A percentile compares a stretch with the other conserved stretches of the same genome.
Evolutionary conservation across 768 basidiomycete genomes (phyloP).

Genomic region (Fistulinella prunicolor): DNA sequence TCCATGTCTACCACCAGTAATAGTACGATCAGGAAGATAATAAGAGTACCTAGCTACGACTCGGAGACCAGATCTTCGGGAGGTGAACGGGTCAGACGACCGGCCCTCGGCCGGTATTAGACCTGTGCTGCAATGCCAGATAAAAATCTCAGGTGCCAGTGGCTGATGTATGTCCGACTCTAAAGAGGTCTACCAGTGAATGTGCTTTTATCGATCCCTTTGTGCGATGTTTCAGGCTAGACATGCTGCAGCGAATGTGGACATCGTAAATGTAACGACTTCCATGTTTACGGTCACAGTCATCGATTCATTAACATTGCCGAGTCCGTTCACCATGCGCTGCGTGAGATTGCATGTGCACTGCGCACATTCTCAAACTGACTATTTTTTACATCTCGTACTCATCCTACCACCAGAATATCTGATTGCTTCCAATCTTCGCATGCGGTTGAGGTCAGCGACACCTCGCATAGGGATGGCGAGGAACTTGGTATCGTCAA

Average conservation of each 20-base stretch:
- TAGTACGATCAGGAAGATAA: too few relatives aligned
- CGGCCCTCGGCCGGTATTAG: too few relatives aligned
- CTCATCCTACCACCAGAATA: neutral
- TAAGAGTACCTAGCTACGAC: too few relatives aligned
- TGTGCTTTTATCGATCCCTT: neutral
- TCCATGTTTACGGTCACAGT: neutral
- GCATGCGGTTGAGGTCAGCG: neutral
- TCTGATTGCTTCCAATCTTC: neutral
- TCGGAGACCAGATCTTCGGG: neutral
- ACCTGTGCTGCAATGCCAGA: too few relatives aligned
- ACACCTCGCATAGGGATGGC: too few relatives aligned
- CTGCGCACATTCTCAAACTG: neutral
- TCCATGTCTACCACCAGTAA: too few relatives aligned
- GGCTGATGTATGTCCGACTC: too few relatives aligned
- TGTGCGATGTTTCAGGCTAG: neutral
- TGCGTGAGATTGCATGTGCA: neutral
- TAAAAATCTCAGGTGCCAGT: too few relatives aligned
- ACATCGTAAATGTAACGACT: neutral
- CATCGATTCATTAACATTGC: too few relatives aligned
- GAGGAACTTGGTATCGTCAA: too few relatives aligned
- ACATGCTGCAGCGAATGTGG: neutral
- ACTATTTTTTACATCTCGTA: neutral
- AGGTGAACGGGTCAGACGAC: neutral
- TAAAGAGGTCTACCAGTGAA: too few relatives aligned
- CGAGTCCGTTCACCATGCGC: too few relatives aligned